Evolutionary conservation across 306 rosid genomes (phyloP), one percentile per base, ranked within the genome.

Genomic region (Carpinus viminea): DNA sequence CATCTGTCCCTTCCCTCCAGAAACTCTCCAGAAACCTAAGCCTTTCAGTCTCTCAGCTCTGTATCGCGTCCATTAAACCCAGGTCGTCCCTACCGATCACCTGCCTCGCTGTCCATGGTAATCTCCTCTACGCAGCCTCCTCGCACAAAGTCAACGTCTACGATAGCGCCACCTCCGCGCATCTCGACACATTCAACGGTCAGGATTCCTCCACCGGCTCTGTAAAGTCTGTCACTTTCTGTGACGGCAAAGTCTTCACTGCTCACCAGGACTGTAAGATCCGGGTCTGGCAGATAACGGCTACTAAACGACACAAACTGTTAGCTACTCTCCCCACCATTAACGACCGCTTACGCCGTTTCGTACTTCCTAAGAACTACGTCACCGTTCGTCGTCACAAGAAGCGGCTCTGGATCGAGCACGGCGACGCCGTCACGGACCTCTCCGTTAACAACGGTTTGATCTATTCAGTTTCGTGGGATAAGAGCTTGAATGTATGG

Each of bases 391-490:
- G 98, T 2, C 97, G 98, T 46, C 98, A 95, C 81, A 71, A 86
- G 51, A 88, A 79, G 11, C 78, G 86, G 4, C 91, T 95, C 71
- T 92, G 98, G 98, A 95, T 95, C 5, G 83, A 91, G 36, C 98
- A 95, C 74, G 90, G 90, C 0, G 98, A 95, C 88, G 96, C 98
- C 70, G 91, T 95, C 4, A 84, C 98, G 0, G 96, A 87, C 43
- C 86, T 92, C 45, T 91, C 92, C 26, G 93, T 90, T 3, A 36
- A 76, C 2, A 54, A 84, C 81, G 90, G 88, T 18, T 61, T 87
- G 13, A 86, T 95, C 18, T 95, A 92, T 76, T 95, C 98, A 2
- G 97, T 95, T 31, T 95, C 98, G 4, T 95, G 98, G 98, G 98
- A 95, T 46, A 85, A 81, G 83, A 89, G 85, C 38, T 76, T 95